Base-by-base conservation (phyloP, 2,329 filamentous ascomycete species). In the Hymenoscyphus fructigenus region DNA sequence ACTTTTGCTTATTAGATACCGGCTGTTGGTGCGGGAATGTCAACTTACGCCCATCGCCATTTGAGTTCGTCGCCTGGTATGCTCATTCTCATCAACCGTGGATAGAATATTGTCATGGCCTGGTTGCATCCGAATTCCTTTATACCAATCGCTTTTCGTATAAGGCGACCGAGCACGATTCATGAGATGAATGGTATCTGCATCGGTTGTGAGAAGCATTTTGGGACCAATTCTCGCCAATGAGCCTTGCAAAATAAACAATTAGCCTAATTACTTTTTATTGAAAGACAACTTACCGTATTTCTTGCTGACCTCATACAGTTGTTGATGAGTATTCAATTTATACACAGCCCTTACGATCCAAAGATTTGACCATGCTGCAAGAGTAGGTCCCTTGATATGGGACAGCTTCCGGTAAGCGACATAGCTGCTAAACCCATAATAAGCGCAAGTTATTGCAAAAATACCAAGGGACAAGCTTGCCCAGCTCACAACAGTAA, bases 51-150 rank as follows among this genome's bases (percentile, higher is more conserved):
- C 85, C 2, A 80, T 75, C 3, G 81, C 79, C 78, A 86, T 81
- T 68, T 84, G 83, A 15, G 80, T 78, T 17, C 79, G 77, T 56
- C 82, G 71, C 60, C 73, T 70, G 28, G 71, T 74, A 72, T 82
- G 84, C 23, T 77, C 74, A 17, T 72, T 77, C 44, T 83, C 81
- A 63, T 86, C 78, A 53, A 80, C 77, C 41, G 79, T 76, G 0
- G 82, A 84, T 38, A 86, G 80, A 6, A 88, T 78, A 65, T 83
- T 85, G 66, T 85, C 81, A 29, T 80, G 76, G 17, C 81, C 78
- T 0, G 83, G 82, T 64, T 87, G 81, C 65, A 88, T 78, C 14
- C 80, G 78, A 63, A 82, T 77, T 4, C 78, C 80, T 63, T 79
- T 75, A 69, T 85, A 72, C 66, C 67, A 72, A 10, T 64, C 61